phyloP scores from a whole-genome alignment of 139 green algal species.

The Chara braunii region DNA sequence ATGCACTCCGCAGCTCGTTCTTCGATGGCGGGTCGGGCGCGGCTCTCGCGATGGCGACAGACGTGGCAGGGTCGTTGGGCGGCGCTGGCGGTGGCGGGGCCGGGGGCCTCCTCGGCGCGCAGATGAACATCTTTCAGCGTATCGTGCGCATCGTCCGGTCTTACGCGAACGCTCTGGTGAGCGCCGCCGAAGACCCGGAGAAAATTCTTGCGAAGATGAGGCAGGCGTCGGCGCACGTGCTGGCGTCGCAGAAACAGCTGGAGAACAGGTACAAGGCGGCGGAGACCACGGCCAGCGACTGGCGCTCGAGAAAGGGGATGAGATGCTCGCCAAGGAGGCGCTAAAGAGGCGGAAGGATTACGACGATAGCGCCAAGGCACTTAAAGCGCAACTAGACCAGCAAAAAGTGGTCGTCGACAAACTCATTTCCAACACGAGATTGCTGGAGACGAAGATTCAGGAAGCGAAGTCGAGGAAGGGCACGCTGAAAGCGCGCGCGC shows the following conservation, averaged over 20 bases:
- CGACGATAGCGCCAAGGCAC: slow-evolving; percentile 73
- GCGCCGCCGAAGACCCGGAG: slow-evolving; percentile 74
- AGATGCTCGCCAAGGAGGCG: slow-evolving; percentile 90
- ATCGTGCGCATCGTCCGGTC: slow-evolving; percentile 31
- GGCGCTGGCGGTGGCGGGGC: no score
- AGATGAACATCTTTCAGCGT: slow-evolving; percentile 37
- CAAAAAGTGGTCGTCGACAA: slow-evolving; percentile 81
- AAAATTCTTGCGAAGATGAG: slow-evolving; percentile 97
- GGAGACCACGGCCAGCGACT: slow-evolving; percentile 61
- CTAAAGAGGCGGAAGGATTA: slow-evolving; percentile 78
- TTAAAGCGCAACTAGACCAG: slow-evolving; percentile 79
- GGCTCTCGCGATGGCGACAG: no score
- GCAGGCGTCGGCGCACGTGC: slow-evolving; percentile 83
- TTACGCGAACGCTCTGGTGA: slow-evolving; percentile 69
- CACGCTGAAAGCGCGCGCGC: slow-evolving; percentile 94
- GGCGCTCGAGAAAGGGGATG: slow-evolving; percentile 86
- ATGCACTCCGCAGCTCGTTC: no score
- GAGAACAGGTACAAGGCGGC: slow-evolving; percentile 88
- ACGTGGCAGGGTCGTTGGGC: no score
- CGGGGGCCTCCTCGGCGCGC: slow-evolving; percentile 9
- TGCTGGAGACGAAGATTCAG: slow-evolving; percentile 47
- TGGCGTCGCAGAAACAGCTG: slow-evolving; percentile 93
- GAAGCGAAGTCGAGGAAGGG: slow-evolving; percentile 98
- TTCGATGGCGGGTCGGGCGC: no score
- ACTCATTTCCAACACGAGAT: slow-evolving; percentile 78